Percentiles rank a stretch among this genome's conserved stretches.
Evolutionary conservation across 352 stramenopile species (phyloP).

Genomic region (Phytopythium cucurbitacearum): DNA sequence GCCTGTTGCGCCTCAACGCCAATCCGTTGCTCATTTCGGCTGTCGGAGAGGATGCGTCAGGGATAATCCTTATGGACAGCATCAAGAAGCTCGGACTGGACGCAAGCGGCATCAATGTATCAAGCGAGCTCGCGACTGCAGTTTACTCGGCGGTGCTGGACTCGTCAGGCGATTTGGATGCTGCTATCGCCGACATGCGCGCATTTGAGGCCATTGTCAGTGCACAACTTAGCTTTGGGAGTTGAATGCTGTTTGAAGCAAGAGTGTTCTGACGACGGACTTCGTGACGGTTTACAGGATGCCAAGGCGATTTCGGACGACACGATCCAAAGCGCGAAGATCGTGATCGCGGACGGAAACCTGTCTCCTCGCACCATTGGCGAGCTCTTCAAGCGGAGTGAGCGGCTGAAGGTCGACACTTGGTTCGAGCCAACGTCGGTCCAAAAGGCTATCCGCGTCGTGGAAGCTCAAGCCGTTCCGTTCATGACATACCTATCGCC

Average conservation of each 20-base stretch:
- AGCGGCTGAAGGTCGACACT: conserved; percentile 32
- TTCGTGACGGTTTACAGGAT: conserved; percentile 24
- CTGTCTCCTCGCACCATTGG: conserved; percentile 40
- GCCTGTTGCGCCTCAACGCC: conserved; percentile 60
- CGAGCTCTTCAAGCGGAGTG: conserved; percentile 43
- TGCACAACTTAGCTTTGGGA: no score
- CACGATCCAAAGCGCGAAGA: conserved; percentile 36
- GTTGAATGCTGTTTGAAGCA: no score
- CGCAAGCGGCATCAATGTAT: conserved; percentile 49
- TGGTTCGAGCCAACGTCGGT: conserved; percentile 88
- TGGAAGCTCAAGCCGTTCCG: conserved; percentile 40
- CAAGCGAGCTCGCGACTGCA: conserved; percentile 54
- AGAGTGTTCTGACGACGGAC: not conserved
- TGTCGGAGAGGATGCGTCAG: conserved; percentile 71
- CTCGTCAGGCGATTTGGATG: conserved; percentile 72
- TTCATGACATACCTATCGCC: conserved; percentile 71
- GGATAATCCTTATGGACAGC: conserved; percentile 70
- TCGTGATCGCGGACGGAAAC: conserved; percentile 81
- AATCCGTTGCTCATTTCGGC: conserved; percentile 77
- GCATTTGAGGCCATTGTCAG: conserved; percentile 69
- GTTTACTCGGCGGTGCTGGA: conserved; percentile 85
- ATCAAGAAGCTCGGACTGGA: conserved; percentile 55
- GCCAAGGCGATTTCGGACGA: conserved; percentile 33
- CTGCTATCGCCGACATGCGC: conserved; percentile 85
- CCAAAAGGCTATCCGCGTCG: conserved; percentile 67